A percentile compares a stretch with the other conserved stretches of the same genome.
Evolutionary conservation across 2,329 filamentous ascomycete genomes (phyloP).

Genomic region (Aspergillus brunneoviolaceus): DNA sequence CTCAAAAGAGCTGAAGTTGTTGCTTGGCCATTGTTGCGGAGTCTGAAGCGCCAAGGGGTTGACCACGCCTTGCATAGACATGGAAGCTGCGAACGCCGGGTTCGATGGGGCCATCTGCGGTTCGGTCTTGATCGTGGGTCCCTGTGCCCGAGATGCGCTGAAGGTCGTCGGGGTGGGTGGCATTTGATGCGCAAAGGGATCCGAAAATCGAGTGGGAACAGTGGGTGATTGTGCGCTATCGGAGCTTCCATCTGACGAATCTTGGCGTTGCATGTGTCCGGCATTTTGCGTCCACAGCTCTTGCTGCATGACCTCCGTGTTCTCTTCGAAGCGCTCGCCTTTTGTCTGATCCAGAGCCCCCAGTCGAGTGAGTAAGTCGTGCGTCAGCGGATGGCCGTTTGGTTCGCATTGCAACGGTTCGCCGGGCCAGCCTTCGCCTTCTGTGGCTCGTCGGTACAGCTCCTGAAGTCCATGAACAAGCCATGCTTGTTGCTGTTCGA

Average conservation of each 20-base stretch:
- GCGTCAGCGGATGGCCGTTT: slow-evolving; percentile 60
- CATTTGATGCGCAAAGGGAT: slow-evolving; percentile 32
- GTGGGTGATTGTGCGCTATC: slow-evolving; percentile 53
- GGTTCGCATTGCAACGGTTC: slow-evolving; percentile 51
- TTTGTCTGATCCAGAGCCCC: slow-evolving; percentile 55
- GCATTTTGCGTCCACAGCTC: slow-evolving; percentile 55
- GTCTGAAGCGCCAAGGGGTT: slow-evolving; percentile 38
- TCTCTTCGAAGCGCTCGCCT: slow-evolving; percentile 60
- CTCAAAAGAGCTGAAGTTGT: slow-evolving; percentile 30
- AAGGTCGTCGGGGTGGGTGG: slow-evolving; percentile 44
- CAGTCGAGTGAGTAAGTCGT: slow-evolving; percentile 62
- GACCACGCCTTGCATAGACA: slow-evolving; percentile 37
- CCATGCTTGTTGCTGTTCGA: slow-evolving; percentile 64
- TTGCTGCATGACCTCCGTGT: slow-evolving; percentile 56
- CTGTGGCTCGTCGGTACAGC: slow-evolving; percentile 55
- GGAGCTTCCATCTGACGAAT: slow-evolving; percentile 58
- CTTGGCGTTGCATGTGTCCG: slow-evolving; percentile 52
- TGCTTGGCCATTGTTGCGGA: slow-evolving; percentile 28
- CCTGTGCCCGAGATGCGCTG: slow-evolving; percentile 36
- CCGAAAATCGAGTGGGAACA: slow-evolving; percentile 30
- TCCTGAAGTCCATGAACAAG: slow-evolving; percentile 62
- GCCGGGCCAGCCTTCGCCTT: slow-evolving; percentile 58
- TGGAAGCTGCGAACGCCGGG: slow-evolving; percentile 23
- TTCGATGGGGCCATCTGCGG: slow-evolving; percentile 22
- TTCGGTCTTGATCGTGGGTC: slow-evolving; percentile 30